Percentiles rank a stretch among this genome's conserved stretches.
Conservation (phyloP, 2,329 filamentous ascomycete genomes). For the Colletotrichum sp. region DNA sequence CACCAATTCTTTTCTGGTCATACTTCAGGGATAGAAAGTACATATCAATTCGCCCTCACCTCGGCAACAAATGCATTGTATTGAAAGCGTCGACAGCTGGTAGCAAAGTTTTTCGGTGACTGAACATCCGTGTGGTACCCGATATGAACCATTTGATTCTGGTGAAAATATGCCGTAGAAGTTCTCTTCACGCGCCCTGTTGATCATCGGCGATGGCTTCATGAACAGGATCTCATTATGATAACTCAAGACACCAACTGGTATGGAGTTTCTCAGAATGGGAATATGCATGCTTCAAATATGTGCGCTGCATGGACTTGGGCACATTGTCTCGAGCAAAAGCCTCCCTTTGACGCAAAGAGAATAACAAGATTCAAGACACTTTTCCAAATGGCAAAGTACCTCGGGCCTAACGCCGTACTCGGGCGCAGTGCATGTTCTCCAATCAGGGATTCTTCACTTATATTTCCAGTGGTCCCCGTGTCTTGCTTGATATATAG, state of each 20-base stretch:
- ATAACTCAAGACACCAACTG: not conserved
- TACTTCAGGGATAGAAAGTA: not conserved
- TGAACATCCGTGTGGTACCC: not conserved
- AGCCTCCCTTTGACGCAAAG: not conserved
- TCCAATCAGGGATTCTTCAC: not conserved
- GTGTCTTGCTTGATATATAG: not conserved
- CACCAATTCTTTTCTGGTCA: not conserved
- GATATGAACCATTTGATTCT: not conserved
- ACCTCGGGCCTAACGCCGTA: not conserved
- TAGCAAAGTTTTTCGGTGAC: not conserved
- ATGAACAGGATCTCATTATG: not conserved
- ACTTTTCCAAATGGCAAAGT: not conserved
- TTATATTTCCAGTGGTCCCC: not conserved
- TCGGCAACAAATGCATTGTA: not conserved
- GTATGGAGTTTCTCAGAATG: not conserved
- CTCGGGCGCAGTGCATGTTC: not conserved
- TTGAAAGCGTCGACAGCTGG: not conserved
- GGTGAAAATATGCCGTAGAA: not conserved
- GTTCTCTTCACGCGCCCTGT: not conserved
- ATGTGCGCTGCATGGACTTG: not conserved
- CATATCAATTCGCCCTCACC: not conserved
- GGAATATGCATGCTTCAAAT: not conserved
- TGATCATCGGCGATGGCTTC: not conserved
- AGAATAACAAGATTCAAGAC: not conserved
- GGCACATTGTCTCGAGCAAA: not conserved